A percentile compares a stretch with the other conserved stretches of the same genome.
phyloP scores from a whole-genome alignment of 352 stramenopile species.

The Plasmopara halstedii region DNA sequence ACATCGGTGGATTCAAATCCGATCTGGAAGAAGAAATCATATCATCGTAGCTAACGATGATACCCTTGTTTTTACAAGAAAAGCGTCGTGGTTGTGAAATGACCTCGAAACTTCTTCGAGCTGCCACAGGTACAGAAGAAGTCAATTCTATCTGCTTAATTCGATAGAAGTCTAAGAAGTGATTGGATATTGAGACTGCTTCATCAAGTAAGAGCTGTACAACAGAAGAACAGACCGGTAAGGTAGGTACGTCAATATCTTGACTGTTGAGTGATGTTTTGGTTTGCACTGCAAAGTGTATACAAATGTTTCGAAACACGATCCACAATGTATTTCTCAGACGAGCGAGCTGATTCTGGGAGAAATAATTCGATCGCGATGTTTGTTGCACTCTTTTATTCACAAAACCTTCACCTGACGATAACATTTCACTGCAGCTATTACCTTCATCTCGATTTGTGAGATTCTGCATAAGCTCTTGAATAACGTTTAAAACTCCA shows the following conservation, averaged over 20 bases:
- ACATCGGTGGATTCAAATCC: slow-evolving; percentile 26
- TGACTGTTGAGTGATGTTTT: neutral
- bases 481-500: slow-evolving; percentile 30
- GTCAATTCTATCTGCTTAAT: neutral
- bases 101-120: slow-evolving; percentile 66
- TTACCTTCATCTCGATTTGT: slow-evolving; percentile 1
- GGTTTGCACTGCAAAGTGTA: slow-evolving; percentile 28
- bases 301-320: slow-evolving; percentile 33
- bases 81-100: slow-evolving; percentile 52
- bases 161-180: slow-evolving; percentile 4
- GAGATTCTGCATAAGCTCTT: slow-evolving; percentile 22
- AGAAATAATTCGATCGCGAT: neutral
- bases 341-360: slow-evolving; percentile 5
- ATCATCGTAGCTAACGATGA: slow-evolving; percentile 48
- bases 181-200: slow-evolving; percentile 11
- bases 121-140: neutral
- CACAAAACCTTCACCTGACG: slow-evolving; percentile 7
- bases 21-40: slow-evolving; percentile 26
- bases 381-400: slow-evolving; percentile 2
- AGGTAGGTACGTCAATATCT: slow-evolving; percentile 12
- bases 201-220: slow-evolving; percentile 19
- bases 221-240: slow-evolving; percentile 14
- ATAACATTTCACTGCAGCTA: neutral
- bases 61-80: slow-evolving; percentile 42
- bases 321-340: slow-evolving; percentile 27